Base-by-base conservation (phyloP, 768 basidiomycete genomes). In the Pleurotus eryngii region DNA sequence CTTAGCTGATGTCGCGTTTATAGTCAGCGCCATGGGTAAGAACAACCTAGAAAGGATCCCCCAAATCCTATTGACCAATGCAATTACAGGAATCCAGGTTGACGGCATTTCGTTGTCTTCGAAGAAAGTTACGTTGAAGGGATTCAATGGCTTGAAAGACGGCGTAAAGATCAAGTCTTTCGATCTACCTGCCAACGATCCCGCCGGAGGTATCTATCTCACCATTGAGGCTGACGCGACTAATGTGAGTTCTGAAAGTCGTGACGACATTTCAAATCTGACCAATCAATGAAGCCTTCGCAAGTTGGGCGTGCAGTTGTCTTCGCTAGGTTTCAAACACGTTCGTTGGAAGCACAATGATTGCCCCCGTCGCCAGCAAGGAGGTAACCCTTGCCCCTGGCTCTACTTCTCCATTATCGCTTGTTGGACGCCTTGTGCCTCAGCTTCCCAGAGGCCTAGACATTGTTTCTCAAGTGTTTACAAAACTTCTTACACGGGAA, bases 291-390 rank as follows among this genome's bases (percentile, higher is more conserved):
- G 22, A 14, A 87, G 84, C 89, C 89, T 27, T 86, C 88, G 1
- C 87, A 89, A 77, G 86, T 90, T 90, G 39, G 89, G 89, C 24
- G 82, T 90, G 11, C 71, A 81, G 58, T 73, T 90, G 6, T 79
- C 75, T 59, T 77, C 79, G 3, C 77, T 90, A 53, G 78, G 77
- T 0, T 90, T 90, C 70, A 74, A 74, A 83, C 50, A 83, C 82
- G 15, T 85, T 75, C 62, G 76, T 79, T 35, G 75, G 75, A 24
- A 72, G 76, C 26, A 72, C 77, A 8, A 75, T 81, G 67, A 81
- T 90, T 57, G 89, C 85, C 2, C 79, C 84, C 2, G 85, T 84
- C 9, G 60, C 78, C 2, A 81, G 81, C 0, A 70, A 73, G 1
- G 59, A 74, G 3, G 77, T 90, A 49, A 82, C 72, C 2, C 77